A percentile compares a stretch with the other conserved stretches of the same genome.
These are phyloP conservation scores for Albophoma yamanashiensis DNA, from an alignment of 2,329 filamentous ascomycete genomes.

Conservation along the genomic window DNA sequence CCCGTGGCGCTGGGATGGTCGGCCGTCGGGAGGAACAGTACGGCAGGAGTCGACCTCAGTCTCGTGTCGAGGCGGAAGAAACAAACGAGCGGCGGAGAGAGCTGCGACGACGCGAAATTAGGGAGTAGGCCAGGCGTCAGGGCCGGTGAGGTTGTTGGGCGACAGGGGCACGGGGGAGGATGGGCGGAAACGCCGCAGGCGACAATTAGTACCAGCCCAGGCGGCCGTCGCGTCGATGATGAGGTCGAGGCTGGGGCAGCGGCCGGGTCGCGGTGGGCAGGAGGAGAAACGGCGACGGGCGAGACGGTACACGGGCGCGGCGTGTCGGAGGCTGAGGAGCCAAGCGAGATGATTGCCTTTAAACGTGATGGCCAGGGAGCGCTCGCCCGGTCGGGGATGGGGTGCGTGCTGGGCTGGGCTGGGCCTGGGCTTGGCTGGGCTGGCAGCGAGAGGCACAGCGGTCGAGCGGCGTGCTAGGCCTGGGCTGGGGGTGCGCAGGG, in stretches of 20 bases:
- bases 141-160: constrained; percentile 1
- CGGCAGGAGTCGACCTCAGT: not conserved
- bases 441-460: not conserved
- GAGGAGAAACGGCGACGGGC: constrained; percentile 6
- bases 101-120: constrained; percentile 5
- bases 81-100: not conserved
- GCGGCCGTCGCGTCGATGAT: not conserved
- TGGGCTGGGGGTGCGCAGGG: not conserved
- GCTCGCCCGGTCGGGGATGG: constrained; percentile 10
- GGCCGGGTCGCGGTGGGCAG: constrained; percentile 1
- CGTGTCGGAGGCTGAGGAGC: constrained; percentile 35
- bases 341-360: constrained; percentile 42
- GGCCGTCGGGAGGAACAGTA: constrained; percentile 13
- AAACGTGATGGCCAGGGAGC: constrained; percentile 23
- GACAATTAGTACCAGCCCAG: not conserved
- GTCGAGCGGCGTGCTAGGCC: not conserved
- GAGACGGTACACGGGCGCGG: constrained; percentile 9
- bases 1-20: constrained; percentile 14
- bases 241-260: constrained; percentile 2
- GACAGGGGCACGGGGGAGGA: constrained; percentile 1
- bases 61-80: not conserved
- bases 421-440: not conserved
- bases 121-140: constrained; percentile 1
- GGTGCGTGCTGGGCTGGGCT: constrained; percentile 1
- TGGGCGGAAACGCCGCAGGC: constrained; percentile 5